Percentiles rank a stretch among this genome's conserved stretches.
phyloP scores from a whole-genome alignment of 306 rosid species.

The Dryas octopetala region DNA sequence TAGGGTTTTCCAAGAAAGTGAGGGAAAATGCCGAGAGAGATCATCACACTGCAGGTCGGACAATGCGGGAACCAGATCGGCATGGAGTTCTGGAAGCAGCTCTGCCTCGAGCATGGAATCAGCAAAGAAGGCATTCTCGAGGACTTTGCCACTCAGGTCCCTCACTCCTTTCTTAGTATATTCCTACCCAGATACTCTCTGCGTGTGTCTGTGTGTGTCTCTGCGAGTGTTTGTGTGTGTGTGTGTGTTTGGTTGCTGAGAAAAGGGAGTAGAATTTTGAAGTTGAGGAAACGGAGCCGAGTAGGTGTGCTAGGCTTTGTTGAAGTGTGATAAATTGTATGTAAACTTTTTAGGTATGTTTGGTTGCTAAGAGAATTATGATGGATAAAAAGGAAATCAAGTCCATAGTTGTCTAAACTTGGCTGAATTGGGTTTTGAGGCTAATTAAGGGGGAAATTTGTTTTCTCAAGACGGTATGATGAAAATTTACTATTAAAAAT shows the following conservation, averaged over 20 bases:
- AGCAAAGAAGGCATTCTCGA: constrained; percentile 97
- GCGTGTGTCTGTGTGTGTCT: too few relatives aligned
- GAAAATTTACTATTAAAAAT: not conserved
- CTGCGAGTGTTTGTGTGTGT: too few relatives aligned
- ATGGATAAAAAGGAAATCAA: not conserved
- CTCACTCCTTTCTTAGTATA: not conserved
- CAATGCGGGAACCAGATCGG: constrained; percentile 99
- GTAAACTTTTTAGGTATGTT: not conserved
- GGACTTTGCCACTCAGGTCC: constrained; percentile 96
- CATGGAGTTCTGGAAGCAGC: constrained; percentile 99
- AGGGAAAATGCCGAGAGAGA: constrained; percentile 83
- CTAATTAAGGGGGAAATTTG: not conserved
- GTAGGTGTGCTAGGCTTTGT: not conserved
- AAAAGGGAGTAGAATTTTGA: not conserved
- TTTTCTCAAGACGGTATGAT: not conserved
- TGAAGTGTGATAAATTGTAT: not conserved
- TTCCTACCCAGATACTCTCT: too few relatives aligned
- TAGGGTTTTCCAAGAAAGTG: constrained; percentile 34
- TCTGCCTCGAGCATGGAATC: constrained; percentile 97
- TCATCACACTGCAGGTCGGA: constrained; percentile 94
- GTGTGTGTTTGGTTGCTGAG: not conserved
- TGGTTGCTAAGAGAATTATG: not conserved
- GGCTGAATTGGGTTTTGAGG: not conserved
- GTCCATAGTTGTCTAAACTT: too few relatives aligned
- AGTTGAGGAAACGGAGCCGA: not conserved